A percentile compares a stretch with the other conserved stretches of the same genome.
Evolutionary conservation across 176 grass and related monocot genomes (phyloP).

Genomic region (Oryza rufipogon): DNA sequence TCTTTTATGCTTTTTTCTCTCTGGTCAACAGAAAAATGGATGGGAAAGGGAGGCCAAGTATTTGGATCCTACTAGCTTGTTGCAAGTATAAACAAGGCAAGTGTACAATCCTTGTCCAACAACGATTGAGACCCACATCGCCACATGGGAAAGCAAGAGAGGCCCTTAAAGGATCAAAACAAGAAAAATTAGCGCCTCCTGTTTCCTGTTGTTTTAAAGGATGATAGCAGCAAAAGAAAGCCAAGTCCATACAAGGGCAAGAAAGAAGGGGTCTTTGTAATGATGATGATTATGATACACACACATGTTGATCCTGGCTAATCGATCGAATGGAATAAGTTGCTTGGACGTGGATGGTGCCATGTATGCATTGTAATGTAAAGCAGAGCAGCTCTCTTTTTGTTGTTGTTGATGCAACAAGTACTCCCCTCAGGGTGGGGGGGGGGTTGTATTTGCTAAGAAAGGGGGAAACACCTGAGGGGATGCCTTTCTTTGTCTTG

Average conservation of each 20-base stretch:
- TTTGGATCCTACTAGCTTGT: conserved; percentile 14
- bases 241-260: neutral
- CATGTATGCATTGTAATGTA: neutral
- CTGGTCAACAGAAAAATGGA: neutral
- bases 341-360: conserved; percentile 23
- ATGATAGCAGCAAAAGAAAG: neutral
- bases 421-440: too few relatives aligned
- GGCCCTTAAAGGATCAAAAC: neutral
- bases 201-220: conserved; percentile 10
- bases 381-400: conserved; percentile 8
- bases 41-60: conserved; percentile 1
- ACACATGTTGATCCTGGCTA: neutral
- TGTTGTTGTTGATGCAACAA: neutral
- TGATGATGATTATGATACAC: neutral
- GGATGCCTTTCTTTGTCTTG: conserved; percentile 1
- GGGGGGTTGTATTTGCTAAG: neutral
- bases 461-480: conserved; percentile 39
- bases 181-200: neutral
- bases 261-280: neutral
- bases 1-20: conserved; percentile 4
- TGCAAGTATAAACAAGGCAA: conserved; percentile 26
- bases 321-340: conserved; percentile 22
- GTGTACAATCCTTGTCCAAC: conserved; percentile 21
- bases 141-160: neutral
- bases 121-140: neutral